Conservation (phyloP, 2,329 filamentous ascomycete genomes). For the Ustulina deusta region DNA sequence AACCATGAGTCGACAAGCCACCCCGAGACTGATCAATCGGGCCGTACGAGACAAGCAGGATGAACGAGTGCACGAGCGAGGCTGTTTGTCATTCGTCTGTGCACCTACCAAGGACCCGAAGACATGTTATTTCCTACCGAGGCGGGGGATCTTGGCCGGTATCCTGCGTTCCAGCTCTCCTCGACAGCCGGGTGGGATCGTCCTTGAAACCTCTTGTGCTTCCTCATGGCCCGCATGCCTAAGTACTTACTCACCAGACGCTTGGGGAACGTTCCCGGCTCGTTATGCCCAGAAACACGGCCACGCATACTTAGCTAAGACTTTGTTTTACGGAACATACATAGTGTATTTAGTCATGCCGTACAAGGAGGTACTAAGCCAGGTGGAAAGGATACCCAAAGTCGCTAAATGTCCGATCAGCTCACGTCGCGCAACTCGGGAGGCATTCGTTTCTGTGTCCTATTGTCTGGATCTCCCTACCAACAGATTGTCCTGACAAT, state of each 20-base stretch:
- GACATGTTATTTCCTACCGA: background rate
- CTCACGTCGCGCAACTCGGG: constrained; percentile 23
- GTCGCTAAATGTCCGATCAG: constrained; percentile 15
- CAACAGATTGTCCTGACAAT: background rate
- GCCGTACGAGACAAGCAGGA: constrained; percentile 18
- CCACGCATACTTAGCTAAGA: background rate
- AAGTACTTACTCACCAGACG: background rate
- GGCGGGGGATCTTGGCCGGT: background rate
- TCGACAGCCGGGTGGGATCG: constrained; percentile 26
- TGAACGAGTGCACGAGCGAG: constrained; percentile 11
- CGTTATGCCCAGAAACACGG: constrained; percentile 8
- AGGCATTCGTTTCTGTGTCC: background rate
- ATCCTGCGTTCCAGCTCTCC: constrained; percentile 12
- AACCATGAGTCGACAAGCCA: constrained; percentile 16
- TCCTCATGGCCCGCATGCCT: background rate
- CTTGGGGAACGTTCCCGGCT: background rate
- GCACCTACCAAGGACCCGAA: background rate
- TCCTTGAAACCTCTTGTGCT: constrained; percentile 20
- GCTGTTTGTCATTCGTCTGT: constrained; percentile 11
- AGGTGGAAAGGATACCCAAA: constrained; percentile 12
- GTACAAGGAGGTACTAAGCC: constrained; percentile 3
- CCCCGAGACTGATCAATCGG: constrained; percentile 12
- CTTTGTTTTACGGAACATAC: constrained; percentile 12
- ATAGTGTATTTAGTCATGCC: constrained; percentile 10
- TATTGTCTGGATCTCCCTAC: background rate